Conservation (phyloP, 2,329 filamentous ascomycete genomes). For the Penicillium expansum region DNA sequence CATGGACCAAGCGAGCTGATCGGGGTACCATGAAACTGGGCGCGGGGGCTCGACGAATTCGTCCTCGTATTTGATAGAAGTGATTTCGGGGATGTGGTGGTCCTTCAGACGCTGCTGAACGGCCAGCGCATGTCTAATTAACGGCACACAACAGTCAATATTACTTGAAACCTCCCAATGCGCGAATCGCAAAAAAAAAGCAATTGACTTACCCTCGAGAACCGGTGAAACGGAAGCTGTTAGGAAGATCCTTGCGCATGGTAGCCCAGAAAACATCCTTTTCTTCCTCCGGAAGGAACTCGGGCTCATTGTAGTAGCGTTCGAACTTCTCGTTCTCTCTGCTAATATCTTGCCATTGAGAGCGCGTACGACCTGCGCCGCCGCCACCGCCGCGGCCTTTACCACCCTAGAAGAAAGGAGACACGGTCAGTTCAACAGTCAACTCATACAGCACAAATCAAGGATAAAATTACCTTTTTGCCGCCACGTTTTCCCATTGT, state of each 20-base stretch:
- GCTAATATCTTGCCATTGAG: conserved; percentile 59
- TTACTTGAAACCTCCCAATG: not conserved
- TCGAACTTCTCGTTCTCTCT: conserved; percentile 85
- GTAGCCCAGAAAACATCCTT: conserved; percentile 78
- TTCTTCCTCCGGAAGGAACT: conserved; percentile 75
- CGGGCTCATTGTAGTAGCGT: conserved; percentile 76
- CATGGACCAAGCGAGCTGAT: conserved; percentile 95
- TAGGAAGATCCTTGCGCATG: conserved; percentile 80
- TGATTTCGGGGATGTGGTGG: conserved; percentile 87
- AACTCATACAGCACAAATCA: not conserved
- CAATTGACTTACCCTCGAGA: conserved; percentile 69
- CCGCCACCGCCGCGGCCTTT: conserved; percentile 44
- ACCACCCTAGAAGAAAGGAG: conserved; percentile 34
- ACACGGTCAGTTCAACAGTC: conserved; percentile 20
- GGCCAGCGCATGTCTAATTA: conserved; percentile 76
- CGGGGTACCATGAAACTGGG: conserved; percentile 87
- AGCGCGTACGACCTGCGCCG: conserved; percentile 38
- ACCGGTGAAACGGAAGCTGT: conserved; percentile 96
- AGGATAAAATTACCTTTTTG: conserved; percentile 24
- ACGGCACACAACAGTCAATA: conserved; percentile 9
- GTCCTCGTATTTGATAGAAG: conserved; percentile 79
- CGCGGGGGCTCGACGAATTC: conserved; percentile 75
- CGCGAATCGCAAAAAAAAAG: conserved; percentile 1
- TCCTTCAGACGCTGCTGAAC: conserved; percentile 86
- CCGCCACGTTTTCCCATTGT: conserved; percentile 35